phyloP scores from a whole-genome alignment of 441 rosid genomes.

The Metrosideros polymorpha region DNA sequence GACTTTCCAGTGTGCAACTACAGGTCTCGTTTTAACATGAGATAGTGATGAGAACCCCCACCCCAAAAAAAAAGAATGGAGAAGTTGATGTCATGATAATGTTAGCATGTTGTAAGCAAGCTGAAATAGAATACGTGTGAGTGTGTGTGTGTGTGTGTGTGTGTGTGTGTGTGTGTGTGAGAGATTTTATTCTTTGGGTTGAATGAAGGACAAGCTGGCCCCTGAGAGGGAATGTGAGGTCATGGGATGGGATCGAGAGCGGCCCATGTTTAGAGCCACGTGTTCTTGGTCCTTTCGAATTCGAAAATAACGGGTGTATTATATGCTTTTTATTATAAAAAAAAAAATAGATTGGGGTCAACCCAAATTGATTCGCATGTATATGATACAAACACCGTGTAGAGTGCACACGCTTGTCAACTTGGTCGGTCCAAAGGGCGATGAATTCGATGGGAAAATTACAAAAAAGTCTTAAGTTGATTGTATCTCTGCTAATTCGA shows the following conservation, averaged over 20 bases:
- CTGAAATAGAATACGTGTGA: slow-evolving; percentile 10
- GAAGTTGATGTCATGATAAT: slow-evolving; percentile 27
- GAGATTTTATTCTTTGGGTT: neutral
- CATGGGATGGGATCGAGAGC: neutral
- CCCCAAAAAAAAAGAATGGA: neutral
- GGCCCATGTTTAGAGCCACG: neutral
- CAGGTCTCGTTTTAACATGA: neutral
- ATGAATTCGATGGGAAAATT: neutral
- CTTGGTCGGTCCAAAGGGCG: neutral
- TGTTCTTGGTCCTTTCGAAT: neutral
- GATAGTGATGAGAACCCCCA: neutral
- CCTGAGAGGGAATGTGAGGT: neutral
- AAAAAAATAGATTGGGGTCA: neutral
- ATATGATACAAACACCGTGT: neutral
- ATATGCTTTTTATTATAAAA: neutral
- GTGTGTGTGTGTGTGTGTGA: neutral
- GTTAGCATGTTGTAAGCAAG: slow-evolving; percentile 27
- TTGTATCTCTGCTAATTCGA: too few relatives aligned
- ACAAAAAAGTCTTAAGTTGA: too few relatives aligned
- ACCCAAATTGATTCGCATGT: neutral
- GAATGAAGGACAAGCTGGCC: neutral
- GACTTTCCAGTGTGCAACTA: neutral
- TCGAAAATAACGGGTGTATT: neutral
- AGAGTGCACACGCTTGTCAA: neutral
- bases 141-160: neutral